These are phyloP conservation scores for Marchantia polymorpha DNA, from an alignment of 225 moss, liverwort and hornwort species.

Conservation along the genomic window DNA sequence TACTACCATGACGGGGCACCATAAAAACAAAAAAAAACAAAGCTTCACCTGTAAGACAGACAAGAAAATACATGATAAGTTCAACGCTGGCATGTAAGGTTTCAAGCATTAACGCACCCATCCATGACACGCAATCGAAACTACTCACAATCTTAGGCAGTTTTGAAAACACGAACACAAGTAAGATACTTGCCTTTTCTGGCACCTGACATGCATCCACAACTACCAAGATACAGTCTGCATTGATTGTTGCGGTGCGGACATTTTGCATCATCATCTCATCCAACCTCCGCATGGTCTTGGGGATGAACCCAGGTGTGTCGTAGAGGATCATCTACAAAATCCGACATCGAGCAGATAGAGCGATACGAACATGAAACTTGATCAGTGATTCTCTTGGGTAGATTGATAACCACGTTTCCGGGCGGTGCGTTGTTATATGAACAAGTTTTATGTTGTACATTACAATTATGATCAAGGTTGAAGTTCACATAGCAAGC, in stretches of 20 bases:
- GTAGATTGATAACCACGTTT: neutral
- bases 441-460: neutral
- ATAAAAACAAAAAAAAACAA: neutral
- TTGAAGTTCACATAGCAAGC: neutral
- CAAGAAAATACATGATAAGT: neutral
- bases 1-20: neutral
- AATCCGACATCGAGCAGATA: neutral
- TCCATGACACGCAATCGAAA: neutral
- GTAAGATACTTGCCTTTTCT: slow-evolving; percentile 48
- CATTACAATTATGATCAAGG: too few relatives aligned
- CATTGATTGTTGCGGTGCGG: slow-evolving; percentile 70
- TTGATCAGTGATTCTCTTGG: neutral
- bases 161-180: too few relatives aligned
- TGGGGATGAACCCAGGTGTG: slow-evolving; percentile 77
- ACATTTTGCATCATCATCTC: slow-evolving; percentile 98
- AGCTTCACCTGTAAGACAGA: too few relatives aligned
- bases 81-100: neutral
- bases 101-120: neutral
- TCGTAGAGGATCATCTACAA: slow-evolving; percentile 82
- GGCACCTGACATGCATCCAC: slow-evolving; percentile 78
- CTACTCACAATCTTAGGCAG: neutral
- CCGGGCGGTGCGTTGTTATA: neutral
- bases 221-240: slow-evolving; percentile 75
- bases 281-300: slow-evolving; percentile 68
- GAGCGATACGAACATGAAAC: neutral